phyloP scores from a whole-genome alignment of 2,329 filamentous ascomycete species.

The Monosporascus sp. region DNA sequence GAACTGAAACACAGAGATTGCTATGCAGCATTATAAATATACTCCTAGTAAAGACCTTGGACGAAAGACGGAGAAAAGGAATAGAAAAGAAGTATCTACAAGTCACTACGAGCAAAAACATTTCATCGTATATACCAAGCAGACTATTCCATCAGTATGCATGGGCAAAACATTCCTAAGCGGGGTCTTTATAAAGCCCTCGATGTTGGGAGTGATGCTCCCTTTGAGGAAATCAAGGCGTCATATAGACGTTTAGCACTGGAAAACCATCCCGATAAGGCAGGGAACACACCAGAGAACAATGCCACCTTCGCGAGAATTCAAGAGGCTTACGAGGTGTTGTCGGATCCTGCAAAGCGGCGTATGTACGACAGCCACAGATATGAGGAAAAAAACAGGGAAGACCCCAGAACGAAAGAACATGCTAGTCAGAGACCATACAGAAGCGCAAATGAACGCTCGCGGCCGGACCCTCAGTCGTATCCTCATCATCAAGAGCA shows the following conservation, averaged over 20 bases:
- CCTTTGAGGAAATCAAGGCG: not conserved
- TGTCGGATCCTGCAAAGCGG: slow-evolving; percentile 4
- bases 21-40: too few species aligned
- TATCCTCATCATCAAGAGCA: not conserved
- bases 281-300: not conserved
- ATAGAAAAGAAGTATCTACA: too few species aligned
- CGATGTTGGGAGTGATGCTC: slow-evolving; percentile 2
- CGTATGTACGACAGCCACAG: slow-evolving; percentile 1
- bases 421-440: not conserved
- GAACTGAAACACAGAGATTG: too few species aligned
- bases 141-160: too few species aligned
- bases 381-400: not conserved
- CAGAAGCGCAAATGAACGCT: too few species aligned
- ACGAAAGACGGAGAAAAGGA: too few species aligned
- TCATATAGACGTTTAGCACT: slow-evolving; percentile 2
- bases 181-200: slow-evolving; percentile 6
- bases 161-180: not conserved
- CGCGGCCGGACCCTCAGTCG: not conserved
- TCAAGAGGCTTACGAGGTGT: slow-evolving; percentile 4
- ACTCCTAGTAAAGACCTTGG: too few species aligned
- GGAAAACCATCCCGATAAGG: slow-evolving; percentile 3
- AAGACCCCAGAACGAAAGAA: not conserved
- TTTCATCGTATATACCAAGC: too few species aligned
- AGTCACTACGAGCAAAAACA: too few species aligned
- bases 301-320: slow-evolving; percentile 1